phyloP scores from a whole-genome alignment of 768 basidiomycete genomes.

The Sarcomyxa edulis region DNA sequence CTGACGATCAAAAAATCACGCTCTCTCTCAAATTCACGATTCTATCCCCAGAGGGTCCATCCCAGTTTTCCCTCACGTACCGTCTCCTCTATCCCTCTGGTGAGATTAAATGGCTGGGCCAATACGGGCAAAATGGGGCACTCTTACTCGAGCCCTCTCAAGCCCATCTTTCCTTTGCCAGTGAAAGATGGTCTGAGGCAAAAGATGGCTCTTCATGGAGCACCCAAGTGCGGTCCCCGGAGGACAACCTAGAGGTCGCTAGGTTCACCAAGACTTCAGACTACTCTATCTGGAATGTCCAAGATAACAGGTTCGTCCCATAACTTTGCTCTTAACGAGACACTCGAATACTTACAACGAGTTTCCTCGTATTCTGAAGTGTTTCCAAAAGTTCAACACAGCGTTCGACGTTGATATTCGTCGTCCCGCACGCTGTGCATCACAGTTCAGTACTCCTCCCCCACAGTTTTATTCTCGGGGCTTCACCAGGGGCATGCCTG shows the following conservation, averaged over 20 bases:
- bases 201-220: slow-evolving; percentile 4
- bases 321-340: not conserved
- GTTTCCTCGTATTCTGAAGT: not conserved
- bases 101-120: slow-evolving; percentile 40
- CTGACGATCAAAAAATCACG: not conserved
- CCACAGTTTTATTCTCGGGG: slow-evolving; percentile 23
- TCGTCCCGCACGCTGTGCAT: slow-evolving; percentile 22
- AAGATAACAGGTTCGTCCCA: slow-evolving; percentile 14
- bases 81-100: slow-evolving; percentile 40
- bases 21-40: slow-evolving; percentile 7
- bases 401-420: slow-evolving; percentile 22
- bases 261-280: slow-evolving; percentile 5
- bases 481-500: slow-evolving; percentile 21
- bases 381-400: slow-evolving; percentile 5
- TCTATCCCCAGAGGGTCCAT: slow-evolving; percentile 6
- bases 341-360: no score
- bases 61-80: slow-evolving; percentile 42
- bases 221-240: slow-evolving; percentile 1
- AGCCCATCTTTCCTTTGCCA: slow-evolving; percentile 13
- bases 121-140: slow-evolving; percentile 36
- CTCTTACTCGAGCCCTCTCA: slow-evolving; percentile 28
- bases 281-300: slow-evolving; percentile 17
- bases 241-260: slow-evolving; percentile 10
- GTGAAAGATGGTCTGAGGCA: slow-evolving; percentile 16
- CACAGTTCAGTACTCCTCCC: slow-evolving; percentile 12